These are phyloP conservation scores for Arabidopsis hybrid DNA, from an alignment of 441 rosid genomes.

Conservation along the genomic window DNA sequence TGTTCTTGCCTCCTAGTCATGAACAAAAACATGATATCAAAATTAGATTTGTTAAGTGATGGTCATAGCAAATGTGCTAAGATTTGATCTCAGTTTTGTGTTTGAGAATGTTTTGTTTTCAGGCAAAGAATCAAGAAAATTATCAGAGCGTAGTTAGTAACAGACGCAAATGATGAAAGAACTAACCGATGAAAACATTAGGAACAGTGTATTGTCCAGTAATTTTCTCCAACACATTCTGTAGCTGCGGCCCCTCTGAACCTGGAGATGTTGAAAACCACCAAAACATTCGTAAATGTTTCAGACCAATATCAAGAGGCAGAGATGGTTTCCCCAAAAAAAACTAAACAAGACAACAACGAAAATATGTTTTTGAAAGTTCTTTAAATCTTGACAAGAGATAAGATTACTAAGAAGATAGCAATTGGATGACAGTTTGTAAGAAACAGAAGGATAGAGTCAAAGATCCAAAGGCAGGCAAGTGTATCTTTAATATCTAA, in stretches of 20 bases:
- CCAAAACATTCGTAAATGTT: slow-evolving; percentile 16
- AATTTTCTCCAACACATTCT: slow-evolving; percentile 79
- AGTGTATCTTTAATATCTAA: not conserved
- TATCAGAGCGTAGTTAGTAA: not conserved
- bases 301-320: slow-evolving; percentile 14
- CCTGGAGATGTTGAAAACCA: slow-evolving; percentile 53
- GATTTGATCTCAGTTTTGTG: not conserved
- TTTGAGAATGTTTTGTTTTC: not conserved
- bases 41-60: slow-evolving; percentile 12
- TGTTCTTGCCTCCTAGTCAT: slow-evolving; percentile 81
- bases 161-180: slow-evolving; percentile 14
- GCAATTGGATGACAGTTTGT: not conserved
- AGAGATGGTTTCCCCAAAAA: slow-evolving; percentile 3
- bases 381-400: not conserved
- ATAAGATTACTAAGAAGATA: slow-evolving; percentile 4
- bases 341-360: not conserved
- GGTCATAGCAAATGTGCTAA: not conserved
- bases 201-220: slow-evolving; percentile 97
- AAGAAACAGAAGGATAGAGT: slow-evolving; percentile 6
- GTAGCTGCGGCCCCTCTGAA: slow-evolving; percentile 81
- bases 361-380: not conserved
- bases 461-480: slow-evolving; percentile 5
- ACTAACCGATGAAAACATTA: slow-evolving; percentile 86
- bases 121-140: not conserved
- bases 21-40: slow-evolving; percentile 31